Base-by-base conservation (phyloP, 805 yeast genomes). In the Zygosaccharomyces rouxii region DNA sequence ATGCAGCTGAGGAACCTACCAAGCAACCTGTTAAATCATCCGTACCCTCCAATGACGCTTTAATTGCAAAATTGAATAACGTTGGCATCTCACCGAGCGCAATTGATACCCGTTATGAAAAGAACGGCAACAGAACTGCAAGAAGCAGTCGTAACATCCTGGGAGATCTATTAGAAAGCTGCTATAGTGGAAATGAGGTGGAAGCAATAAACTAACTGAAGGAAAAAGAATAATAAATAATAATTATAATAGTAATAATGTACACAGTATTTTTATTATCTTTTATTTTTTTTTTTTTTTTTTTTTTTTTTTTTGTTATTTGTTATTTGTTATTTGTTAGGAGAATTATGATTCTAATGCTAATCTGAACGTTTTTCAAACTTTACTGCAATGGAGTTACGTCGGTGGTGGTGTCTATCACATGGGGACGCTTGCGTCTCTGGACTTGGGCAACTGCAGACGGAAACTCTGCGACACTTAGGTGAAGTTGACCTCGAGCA, bases 361-460 rank as follows among this genome's bases (percentile, higher is more conserved):
- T 41, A 41, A 29, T 18, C 5, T 9, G 42, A 29, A 14, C 44
- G 55, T 46, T 57, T 59, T 39, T 55, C 44, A 42, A 60, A 60
- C 44, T 55, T 57, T 30, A 60, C 55, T 11, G 63, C 62, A 14
- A 59, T 54, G 11, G 65, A 60, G 35, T 57, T 55, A 30, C 65
- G 55, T 49, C 65, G 53, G 40, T 64, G 70, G 45, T 66, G 70
- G 49, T 65, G 69, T 37, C 62, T 58, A 19, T 49, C 45, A 48
- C 69, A 64, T 3, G 59, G 55, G 26, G 56, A 55, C 25, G 52
- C 47, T 25, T 28, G 44, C 37, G 35, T 28, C 44, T 41, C 44
- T 5, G 44, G 31, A 9, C 14, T 16, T 21, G 44, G 35, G 26
- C 44, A 41, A 29, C 23, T 41, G 19, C 44, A 41, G 25, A 41